Base-by-base conservation (phyloP, 1,139 yeast species). In the Magnusiomyces paraingens region DNA sequence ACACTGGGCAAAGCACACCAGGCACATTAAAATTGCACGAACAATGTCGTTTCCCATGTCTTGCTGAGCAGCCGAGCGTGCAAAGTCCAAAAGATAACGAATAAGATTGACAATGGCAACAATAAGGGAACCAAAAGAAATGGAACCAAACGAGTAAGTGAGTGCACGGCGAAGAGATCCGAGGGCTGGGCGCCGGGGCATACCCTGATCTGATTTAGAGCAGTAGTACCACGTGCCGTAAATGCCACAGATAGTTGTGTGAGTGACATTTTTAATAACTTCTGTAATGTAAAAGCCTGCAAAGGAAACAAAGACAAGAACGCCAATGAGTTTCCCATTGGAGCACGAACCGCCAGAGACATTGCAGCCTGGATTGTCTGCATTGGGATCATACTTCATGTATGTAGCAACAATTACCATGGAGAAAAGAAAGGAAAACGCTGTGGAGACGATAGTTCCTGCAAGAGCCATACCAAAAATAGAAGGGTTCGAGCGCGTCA, bases 181-280 rank as follows among this genome's bases (percentile, higher is more conserved):
- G 55, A 82, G 70, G 1, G 95, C 94, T 10, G 95, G 95, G 73
- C 80, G 80, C 61, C 71, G 78, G 39, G 96, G 96, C 73, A 84
- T 76, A 3, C 95, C 95, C 64, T 85, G 86, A 64, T 85, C 91
- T 1, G 90, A 79, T 59, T 77, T 78, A 47, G 88, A 79, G 66
- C 86, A 75, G 68, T 86, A 90, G 70, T 88, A 90, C 96, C 97
- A 90, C 3, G 94, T 81, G 20, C 97, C 97, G 66, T 80, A 91
- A 39, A 90, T 81, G 38, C 96, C 96, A 22, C 93, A 78, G 56
- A 89, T 83, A 0, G 93, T 83, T 43, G 86, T 86, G 66, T 91
- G 96, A 54, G 90, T 83, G n/a, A 87, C 79, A 64, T 86, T 89
- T 71, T 83, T 83, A 59, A 88, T 76, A 29, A 90, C 95, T 68